Evolutionary conservation across 2,329 filamentous ascomycete species (phyloP).

Genomic region (Aspergillus novofumigatus): DNA sequence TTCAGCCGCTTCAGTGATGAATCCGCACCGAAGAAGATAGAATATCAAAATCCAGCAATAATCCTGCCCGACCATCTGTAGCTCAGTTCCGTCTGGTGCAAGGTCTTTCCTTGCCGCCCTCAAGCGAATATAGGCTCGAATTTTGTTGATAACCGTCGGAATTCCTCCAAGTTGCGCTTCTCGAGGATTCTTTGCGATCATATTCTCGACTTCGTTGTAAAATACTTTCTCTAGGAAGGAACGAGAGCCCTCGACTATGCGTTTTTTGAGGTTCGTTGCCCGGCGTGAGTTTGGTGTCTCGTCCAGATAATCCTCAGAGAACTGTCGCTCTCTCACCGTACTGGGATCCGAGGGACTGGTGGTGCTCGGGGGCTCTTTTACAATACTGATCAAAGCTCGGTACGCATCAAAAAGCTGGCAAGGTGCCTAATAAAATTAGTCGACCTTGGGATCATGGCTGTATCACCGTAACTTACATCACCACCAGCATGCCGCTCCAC

Average conservation of each 20-base stretch:
- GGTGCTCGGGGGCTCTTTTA: constrained; percentile 63
- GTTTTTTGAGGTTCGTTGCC: constrained; percentile 66
- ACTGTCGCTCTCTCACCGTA: constrained; percentile 71
- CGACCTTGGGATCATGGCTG: background rate
- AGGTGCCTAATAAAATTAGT: constrained; percentile 52
- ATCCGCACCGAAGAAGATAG: constrained; percentile 80
- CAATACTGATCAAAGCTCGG: constrained; percentile 72
- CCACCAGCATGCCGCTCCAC: constrained; percentile 69
- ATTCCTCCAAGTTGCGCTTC: constrained; percentile 87
- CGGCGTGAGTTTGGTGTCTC: constrained; percentile 62
- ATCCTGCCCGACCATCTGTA: constrained; percentile 76
- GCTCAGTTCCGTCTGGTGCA: constrained; percentile 71
- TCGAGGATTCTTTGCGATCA: constrained; percentile 76
- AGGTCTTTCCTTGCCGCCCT: constrained; percentile 77
- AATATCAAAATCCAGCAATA: constrained; percentile 94
- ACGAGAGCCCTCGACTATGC: constrained; percentile 75
- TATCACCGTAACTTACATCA: constrained; percentile 43
- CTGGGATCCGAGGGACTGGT: constrained; percentile 58
- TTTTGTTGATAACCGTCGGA: constrained; percentile 82
- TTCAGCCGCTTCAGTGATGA: constrained; percentile 75
- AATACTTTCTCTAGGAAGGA: constrained; percentile 77
- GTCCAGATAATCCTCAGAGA: constrained; percentile 71
- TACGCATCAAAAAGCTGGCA: constrained; percentile 78
- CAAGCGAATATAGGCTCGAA: constrained; percentile 86
- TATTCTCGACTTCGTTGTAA: constrained; percentile 68